Evolutionary conservation across 164 flowering plant species (phyloP).

Genomic region (Paratinospora sagittata): DNA sequence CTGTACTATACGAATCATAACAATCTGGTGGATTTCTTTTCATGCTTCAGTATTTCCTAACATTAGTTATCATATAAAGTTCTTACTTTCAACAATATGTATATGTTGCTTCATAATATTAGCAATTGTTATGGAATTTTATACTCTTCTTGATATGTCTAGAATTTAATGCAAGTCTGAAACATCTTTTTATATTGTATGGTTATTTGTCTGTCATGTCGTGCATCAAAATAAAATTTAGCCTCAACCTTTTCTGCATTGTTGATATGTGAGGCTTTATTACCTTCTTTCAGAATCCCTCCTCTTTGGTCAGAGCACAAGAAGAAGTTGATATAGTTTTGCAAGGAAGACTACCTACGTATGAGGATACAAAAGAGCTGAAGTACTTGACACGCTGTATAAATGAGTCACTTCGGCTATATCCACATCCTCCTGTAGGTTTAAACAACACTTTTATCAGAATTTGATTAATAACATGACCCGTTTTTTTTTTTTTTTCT

Average conservation of each 20-base stretch:
- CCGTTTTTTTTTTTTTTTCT: background rate
- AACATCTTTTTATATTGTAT: background rate
- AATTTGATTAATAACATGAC: background rate
- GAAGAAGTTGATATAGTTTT: slow-evolving; percentile 84
- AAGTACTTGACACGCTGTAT: slow-evolving; percentile 80
- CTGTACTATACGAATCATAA: no score
- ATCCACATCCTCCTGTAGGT: slow-evolving; percentile 98
- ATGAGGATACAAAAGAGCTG: slow-evolving; percentile 70
- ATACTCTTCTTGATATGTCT: background rate
- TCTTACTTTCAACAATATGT: background rate
- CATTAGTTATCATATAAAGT: no score
- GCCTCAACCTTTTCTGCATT: background rate
- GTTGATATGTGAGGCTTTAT: background rate
- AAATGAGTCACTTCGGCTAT: slow-evolving; percentile 81
- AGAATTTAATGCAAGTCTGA: background rate
- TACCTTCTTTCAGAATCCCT: slow-evolving; percentile 36
- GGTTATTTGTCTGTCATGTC: background rate
- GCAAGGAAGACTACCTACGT: slow-evolving; percentile 65
- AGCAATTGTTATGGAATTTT: background rate
- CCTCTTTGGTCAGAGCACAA: slow-evolving; percentile 59
- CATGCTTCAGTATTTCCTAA: no score
- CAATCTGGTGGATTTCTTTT: no score
- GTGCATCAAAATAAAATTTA: background rate
- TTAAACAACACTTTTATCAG: slow-evolving; percentile 8
- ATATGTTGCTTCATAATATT: background rate